phyloP scores from a whole-genome alignment of 495 filamentous ascomycete species.

The Pseudoneurospora amorphoporcata region DNA sequence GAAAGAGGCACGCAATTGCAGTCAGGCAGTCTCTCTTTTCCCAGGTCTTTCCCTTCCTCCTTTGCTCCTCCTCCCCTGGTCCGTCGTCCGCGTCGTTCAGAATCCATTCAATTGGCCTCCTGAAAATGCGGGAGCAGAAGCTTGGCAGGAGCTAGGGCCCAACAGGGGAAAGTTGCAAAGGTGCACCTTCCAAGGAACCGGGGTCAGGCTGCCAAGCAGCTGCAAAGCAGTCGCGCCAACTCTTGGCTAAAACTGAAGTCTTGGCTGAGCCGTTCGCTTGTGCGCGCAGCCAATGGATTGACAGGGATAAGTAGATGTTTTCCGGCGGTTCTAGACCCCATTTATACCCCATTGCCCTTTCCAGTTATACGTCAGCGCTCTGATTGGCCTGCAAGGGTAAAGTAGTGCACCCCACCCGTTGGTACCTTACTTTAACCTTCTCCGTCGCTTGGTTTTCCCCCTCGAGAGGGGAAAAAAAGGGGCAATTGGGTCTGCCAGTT shows the following conservation, averaged over 20 bases:
- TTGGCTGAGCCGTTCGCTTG: neutral
- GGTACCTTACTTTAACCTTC: neutral
- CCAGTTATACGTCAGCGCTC: neutral
- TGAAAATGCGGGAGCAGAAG: neutral
- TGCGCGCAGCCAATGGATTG: neutral
- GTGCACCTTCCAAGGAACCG: neutral
- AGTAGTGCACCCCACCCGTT: neutral
- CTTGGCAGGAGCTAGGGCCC: neutral
- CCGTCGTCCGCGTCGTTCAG: neutral
- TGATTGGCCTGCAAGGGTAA: slow-evolving; percentile 9
- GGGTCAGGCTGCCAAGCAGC: neutral
- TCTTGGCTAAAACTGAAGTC: neutral
- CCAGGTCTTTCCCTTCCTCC: neutral
- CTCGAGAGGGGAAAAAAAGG: neutral
- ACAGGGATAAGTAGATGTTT: neutral
- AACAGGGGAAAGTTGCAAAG: neutral
- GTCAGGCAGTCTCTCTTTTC: neutral
- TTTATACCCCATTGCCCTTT: slow-evolving; percentile 3
- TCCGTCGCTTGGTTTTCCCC: neutral
- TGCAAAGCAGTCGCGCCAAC: slow-evolving; percentile 1
- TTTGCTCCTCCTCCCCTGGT: neutral
- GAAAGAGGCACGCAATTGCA: neutral
- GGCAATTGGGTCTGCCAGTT: neutral
- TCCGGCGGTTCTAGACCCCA: neutral
- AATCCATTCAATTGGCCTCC: neutral